Conservation (phyloP, 306 rosid genomes). For the Aeschynomene evenia region DNA sequence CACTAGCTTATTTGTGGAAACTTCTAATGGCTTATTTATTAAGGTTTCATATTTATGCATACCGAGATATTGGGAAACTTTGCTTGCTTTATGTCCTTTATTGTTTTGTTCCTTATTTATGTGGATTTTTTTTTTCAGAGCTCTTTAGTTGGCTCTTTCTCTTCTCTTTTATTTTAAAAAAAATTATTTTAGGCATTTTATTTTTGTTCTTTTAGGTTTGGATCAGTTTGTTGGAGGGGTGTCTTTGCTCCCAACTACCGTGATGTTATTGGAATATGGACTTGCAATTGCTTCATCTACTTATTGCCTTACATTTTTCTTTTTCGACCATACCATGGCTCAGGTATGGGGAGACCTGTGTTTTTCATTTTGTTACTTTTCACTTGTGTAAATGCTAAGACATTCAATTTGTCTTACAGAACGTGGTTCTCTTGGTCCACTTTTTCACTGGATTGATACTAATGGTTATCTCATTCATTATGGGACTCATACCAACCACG, state of each 20-base stretch:
- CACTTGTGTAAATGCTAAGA: conserved; percentile 30
- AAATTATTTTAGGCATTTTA: not conserved
- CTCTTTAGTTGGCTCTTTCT: not conserved
- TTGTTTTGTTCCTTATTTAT: not conserved
- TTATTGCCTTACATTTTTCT: conserved; percentile 91
- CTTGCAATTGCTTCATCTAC: conserved; percentile 90
- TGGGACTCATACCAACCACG: conserved; percentile 81
- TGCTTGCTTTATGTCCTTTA: not conserved
- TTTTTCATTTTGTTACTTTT: conserved; percentile 26
- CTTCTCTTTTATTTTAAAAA: not conserved
- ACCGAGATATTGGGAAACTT: not conserved
- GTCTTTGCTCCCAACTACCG: conserved; percentile 62
- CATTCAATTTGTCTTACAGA: conserved; percentile 49
- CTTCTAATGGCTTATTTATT: not conserved
- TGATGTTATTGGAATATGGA: conserved; percentile 85
- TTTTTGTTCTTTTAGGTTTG: conserved; percentile 49
- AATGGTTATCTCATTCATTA: conserved; percentile 89
- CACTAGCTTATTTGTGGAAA: not conserved
- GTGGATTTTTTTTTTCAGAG: not conserved
- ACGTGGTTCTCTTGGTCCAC: conserved; percentile 84
- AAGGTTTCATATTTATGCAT: not conserved
- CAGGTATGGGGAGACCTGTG: conserved; percentile 54
- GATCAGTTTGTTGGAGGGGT: conserved; percentile 90
- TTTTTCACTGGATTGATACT: conserved; percentile 85
- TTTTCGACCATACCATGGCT: conserved; percentile 85